These are phyloP conservation scores for Beauveria sp. DNA, from an alignment of 2,329 filamentous ascomycete genomes.

Conservation along the genomic window DNA sequence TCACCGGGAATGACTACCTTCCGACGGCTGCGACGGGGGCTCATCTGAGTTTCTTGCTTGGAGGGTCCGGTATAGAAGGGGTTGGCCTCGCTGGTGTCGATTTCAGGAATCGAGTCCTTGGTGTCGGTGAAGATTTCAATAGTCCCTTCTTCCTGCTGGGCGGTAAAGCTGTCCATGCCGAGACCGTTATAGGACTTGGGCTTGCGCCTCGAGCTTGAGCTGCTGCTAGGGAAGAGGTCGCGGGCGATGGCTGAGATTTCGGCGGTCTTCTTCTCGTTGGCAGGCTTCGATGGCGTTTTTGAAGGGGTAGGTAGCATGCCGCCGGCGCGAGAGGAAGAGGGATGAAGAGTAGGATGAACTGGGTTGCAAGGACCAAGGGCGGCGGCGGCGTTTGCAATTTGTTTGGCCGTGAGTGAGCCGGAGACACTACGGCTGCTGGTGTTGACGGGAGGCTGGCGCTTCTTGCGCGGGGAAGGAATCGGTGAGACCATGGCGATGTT, in stretches of 20 bases:
- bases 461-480: conserved; percentile 42
- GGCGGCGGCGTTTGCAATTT: conserved; percentile 34
- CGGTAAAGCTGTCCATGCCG: conserved; percentile 50
- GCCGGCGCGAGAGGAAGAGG: conserved; percentile 16
- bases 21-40: conserved; percentile 46
- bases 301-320: conserved; percentile 69
- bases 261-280: conserved; percentile 40
- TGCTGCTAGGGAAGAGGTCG: conserved; percentile 54
- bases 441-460: conserved; percentile 38
- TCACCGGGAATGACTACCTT: conserved; percentile 50
- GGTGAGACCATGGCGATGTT: conserved; percentile 32
- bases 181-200: conserved; percentile 49
- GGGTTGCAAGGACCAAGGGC: conserved; percentile 30
- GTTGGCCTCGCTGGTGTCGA: conserved; percentile 60
- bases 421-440: conserved; percentile 38
- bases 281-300: conserved; percentile 66
- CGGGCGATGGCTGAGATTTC: conserved; percentile 49
- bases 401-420: conserved; percentile 35
- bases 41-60: conserved; percentile 26
- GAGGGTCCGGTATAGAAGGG: conserved; percentile 56
- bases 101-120: conserved; percentile 65
- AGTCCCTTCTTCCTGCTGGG: conserved; percentile 46
- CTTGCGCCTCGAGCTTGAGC: conserved; percentile 47
- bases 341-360: conserved; percentile 15
- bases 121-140: conserved; percentile 74